Percentiles rank a stretch among this genome's conserved stretches.
Evolutionary conservation across 2,329 filamentous ascomycete species (phyloP).

Genomic region (Nakataea oryzae): DNA sequence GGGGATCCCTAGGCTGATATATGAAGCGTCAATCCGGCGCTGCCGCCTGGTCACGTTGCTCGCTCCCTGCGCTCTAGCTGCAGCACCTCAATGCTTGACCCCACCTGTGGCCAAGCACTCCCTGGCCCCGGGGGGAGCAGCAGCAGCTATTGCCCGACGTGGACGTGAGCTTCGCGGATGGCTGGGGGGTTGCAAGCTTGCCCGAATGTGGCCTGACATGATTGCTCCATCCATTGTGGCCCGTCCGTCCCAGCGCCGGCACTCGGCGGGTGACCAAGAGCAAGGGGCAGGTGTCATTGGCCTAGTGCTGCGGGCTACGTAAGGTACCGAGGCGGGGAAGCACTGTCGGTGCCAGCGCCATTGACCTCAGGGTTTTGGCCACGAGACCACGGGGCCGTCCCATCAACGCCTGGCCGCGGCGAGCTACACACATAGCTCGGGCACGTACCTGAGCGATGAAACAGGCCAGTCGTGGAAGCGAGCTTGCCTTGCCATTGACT

Average conservation of each 20-base stretch:
- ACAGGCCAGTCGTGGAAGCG: too few species aligned
- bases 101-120: conserved; percentile 5
- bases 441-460: not conserved
- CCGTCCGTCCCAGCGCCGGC: not conserved
- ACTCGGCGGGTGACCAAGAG: not conserved
- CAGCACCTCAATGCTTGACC: not conserved
- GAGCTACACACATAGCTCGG: not conserved
- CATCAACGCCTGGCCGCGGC: not conserved
- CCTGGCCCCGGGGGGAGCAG: not conserved
- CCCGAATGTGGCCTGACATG: not conserved
- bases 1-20: not conserved
- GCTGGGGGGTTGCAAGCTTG: not conserved
- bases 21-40: not conserved
- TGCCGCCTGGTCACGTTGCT: not conserved
- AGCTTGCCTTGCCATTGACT: not conserved
- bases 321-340: not conserved
- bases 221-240: not conserved
- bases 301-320: not conserved
- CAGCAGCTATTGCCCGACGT: not conserved
- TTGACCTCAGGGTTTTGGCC: not conserved
- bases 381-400: too few species aligned
- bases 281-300: too few species aligned
- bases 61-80: not conserved
- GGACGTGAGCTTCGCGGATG: not conserved
- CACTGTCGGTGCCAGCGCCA: not conserved